A percentile compares a stretch with the other conserved stretches of the same genome.
These are phyloP conservation scores for Diplodia mutila DNA, from an alignment of 2,329 filamentous ascomycete genomes.

Conservation along the genomic window DNA sequence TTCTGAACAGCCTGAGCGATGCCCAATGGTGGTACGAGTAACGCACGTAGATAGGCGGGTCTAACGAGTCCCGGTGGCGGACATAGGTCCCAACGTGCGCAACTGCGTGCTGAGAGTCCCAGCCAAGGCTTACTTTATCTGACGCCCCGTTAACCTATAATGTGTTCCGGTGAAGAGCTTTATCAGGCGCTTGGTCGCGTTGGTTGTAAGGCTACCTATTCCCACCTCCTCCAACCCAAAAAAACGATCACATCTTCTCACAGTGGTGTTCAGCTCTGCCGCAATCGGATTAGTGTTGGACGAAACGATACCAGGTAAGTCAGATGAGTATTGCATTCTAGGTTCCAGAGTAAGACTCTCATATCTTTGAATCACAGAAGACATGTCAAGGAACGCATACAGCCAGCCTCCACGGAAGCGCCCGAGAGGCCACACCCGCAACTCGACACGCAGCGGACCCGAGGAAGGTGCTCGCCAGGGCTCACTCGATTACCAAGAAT, in stretches of 20 bases:
- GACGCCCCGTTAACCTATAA: background rate
- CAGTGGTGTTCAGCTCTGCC: background rate
- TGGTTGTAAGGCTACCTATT: background rate
- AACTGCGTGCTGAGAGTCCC: background rate
- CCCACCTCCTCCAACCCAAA: background rate
- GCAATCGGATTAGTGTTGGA: background rate
- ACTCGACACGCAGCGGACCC: background rate
- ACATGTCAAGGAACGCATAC: background rate
- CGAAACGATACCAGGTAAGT: background rate
- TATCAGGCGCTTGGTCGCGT: background rate
- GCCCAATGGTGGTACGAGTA: background rate
- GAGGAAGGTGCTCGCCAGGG: background rate
- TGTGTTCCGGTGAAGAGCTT: background rate
- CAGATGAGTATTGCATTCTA: background rate
- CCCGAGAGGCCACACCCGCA: background rate
- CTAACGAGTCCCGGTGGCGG: background rate
- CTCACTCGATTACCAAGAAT: background rate
- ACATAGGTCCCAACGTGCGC: background rate
- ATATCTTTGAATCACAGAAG: background rate
- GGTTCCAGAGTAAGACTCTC: background rate
- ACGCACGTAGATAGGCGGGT: background rate
- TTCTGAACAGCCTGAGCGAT: background rate
- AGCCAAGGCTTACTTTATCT: background rate
- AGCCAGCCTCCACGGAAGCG: too few relatives aligned
- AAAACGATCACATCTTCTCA: background rate